Percentiles rank a stretch among this genome's conserved stretches.
phyloP scores from a whole-genome alignment of 2,329 filamentous ascomycete genomes.

The Ophiostoma sp. region DNA sequence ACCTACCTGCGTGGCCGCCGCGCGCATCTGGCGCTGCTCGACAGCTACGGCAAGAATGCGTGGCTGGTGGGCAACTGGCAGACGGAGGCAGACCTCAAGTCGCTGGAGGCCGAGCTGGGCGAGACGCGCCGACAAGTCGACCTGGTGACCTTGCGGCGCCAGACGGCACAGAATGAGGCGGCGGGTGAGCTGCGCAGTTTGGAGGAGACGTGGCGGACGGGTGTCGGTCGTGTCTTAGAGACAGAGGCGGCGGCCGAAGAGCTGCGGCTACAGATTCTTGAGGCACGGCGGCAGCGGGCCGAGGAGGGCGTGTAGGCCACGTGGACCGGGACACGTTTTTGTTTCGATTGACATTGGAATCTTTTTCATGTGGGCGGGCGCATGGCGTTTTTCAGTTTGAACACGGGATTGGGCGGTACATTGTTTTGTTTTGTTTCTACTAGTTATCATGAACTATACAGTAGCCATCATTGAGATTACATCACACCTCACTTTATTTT shows the following conservation, averaged over 20 bases:
- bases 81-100: slow-evolving; percentile 68
- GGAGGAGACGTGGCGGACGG: slow-evolving; percentile 76
- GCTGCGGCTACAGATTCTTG: slow-evolving; percentile 66
- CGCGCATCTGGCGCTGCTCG: slow-evolving; percentile 68
- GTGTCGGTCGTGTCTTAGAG: slow-evolving; percentile 78
- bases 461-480: neutral
- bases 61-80: slow-evolving; percentile 87
- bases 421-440: neutral
- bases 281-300: slow-evolving; percentile 53
- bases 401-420: neutral
- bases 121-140: slow-evolving; percentile 69
- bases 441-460: neutral
- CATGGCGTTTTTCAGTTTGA: neutral
- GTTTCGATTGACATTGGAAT: neutral
- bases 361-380: neutral
- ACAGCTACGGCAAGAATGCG: slow-evolving; percentile 80
- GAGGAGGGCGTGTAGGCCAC: slow-evolving; percentile 8
- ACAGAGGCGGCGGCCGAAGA: slow-evolving; percentile 81
- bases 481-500: neutral
- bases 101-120: slow-evolving; percentile 73
- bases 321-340: neutral
- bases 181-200: slow-evolving; percentile 67
- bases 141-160: slow-evolving; percentile 67
- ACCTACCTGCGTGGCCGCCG: slow-evolving; percentile 55
- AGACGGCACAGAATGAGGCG: slow-evolving; percentile 67